Percentiles rank a stretch among this genome's conserved stretches.
phyloP scores from a whole-genome alignment of 495 filamentous ascomycete species.

The Penicillium herquei region DNA sequence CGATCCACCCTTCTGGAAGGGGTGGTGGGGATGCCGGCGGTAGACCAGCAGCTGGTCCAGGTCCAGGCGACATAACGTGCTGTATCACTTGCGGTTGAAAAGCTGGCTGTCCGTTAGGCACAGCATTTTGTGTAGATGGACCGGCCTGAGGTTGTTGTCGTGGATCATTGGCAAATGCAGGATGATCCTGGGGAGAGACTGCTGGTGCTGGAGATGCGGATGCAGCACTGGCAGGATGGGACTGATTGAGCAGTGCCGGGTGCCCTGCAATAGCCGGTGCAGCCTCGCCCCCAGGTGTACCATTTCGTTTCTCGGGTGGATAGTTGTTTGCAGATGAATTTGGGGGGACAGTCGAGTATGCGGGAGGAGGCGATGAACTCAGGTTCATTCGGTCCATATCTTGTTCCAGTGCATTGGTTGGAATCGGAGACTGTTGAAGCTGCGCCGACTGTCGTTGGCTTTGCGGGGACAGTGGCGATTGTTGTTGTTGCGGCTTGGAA shows the following conservation, averaged over 20 bases:
- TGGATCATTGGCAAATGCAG: slow-evolving; percentile 83
- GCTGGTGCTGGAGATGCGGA: slow-evolving; percentile 29
- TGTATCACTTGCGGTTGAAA: slow-evolving; percentile 26
- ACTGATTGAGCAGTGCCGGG: slow-evolving; percentile 25
- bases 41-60: slow-evolving; percentile 50
- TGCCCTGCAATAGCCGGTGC: slow-evolving; percentile 21
- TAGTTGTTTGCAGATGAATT: slow-evolving; percentile 57
- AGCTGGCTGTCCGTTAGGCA: slow-evolving; percentile 34
- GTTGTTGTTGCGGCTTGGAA: slow-evolving; percentile 15
- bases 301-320: slow-evolving; percentile 71
- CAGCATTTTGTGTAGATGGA: slow-evolving; percentile 38
- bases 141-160: slow-evolving; percentile 41
- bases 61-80: slow-evolving; percentile 37
- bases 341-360: slow-evolving; percentile 78
- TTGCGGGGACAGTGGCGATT: slow-evolving; percentile 2
- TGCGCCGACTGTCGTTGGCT: slow-evolving; percentile 10
- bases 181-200: slow-evolving; percentile 62
- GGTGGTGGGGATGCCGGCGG: slow-evolving; percentile 83
- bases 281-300: slow-evolving; percentile 24
- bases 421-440: slow-evolving; percentile 26
- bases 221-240: slow-evolving; percentile 28
- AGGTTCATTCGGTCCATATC: slow-evolving; percentile 87
- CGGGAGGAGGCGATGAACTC: slow-evolving; percentile 81
- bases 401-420: slow-evolving; percentile 69
- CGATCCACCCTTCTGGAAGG: slow-evolving; percentile 96